A percentile compares a stretch with the other conserved stretches of the same genome.
Evolutionary conservation across 1,284 basidiomycete genomes (phyloP).

Genomic region (Ceratobasidium sp.): DNA sequence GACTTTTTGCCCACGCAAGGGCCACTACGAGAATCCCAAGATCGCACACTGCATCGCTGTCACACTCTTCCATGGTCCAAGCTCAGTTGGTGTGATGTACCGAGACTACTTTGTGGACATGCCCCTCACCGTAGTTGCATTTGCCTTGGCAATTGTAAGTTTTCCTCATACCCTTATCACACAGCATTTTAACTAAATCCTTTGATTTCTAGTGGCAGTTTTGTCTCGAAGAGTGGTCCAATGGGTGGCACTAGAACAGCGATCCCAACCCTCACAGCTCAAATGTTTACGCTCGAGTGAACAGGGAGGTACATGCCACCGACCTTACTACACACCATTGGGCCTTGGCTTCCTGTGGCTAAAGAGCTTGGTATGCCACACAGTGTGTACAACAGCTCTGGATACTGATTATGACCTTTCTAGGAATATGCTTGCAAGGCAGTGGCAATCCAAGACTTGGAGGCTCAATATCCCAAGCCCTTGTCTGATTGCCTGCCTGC

Average conservation of each 20-base stretch:
- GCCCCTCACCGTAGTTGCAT: conserved; percentile 3
- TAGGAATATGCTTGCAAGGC: no score
- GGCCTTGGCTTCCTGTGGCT: no score
- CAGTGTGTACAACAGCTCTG: no score
- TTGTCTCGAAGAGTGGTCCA: conserved; percentile 14
- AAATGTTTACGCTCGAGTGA: no score
- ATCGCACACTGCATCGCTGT: background rate
- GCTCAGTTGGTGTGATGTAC: conserved; percentile 8
- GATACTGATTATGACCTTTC: no score
- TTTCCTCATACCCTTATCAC: background rate
- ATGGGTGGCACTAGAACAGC: background rate
- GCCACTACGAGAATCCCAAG: conserved; percentile 4
- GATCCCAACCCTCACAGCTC: background rate
- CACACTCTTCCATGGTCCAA: background rate
- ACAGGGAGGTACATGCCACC: no score
- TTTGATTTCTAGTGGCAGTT: conserved; percentile 9
- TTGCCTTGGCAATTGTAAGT: conserved; percentile 11
- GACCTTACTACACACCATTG: no score
- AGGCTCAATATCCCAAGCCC: no score
- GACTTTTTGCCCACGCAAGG: conserved; percentile 3
- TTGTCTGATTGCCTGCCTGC: no score
- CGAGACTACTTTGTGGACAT: conserved; percentile 14
- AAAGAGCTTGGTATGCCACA: no score
- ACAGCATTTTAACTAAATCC: background rate
- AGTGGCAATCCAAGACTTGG: no score